Conservation (phyloP, 2,329 filamentous ascomycete genomes). For the Aspergillus pseudoviridinutans region DNA sequence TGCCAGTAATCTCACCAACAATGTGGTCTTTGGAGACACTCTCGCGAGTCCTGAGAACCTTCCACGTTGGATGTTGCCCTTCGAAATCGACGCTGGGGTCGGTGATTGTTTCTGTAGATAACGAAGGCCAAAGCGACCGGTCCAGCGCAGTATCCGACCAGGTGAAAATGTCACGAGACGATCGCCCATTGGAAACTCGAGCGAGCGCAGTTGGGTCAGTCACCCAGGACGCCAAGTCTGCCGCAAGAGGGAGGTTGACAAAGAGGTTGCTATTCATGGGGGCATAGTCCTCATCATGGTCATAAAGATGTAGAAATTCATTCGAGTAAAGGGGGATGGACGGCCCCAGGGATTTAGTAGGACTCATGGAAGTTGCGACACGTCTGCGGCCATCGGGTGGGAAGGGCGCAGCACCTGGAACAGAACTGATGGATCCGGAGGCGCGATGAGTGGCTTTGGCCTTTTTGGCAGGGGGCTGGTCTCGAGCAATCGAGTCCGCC, state of each 20-base stretch:
- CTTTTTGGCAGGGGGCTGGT: slow-evolving; percentile 66
- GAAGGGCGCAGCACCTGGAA: slow-evolving; percentile 61
- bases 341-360: slow-evolving; percentile 62
- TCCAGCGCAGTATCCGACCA: slow-evolving; percentile 54
- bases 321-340: slow-evolving; percentile 66
- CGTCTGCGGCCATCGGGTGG: slow-evolving; percentile 60
- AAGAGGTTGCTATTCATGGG: slow-evolving; percentile 71
- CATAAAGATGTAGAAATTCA: slow-evolving; percentile 72
- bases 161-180: slow-evolving; percentile 66
- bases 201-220: slow-evolving; percentile 67
- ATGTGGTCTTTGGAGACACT: slow-evolving; percentile 51
- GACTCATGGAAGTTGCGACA: slow-evolving; percentile 63
- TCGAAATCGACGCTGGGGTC: slow-evolving; percentile 47
- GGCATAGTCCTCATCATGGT: slow-evolving; percentile 55
- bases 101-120: slow-evolving; percentile 52
- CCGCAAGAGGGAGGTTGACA: slow-evolving; percentile 69
- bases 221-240: slow-evolving; percentile 73
- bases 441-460: slow-evolving; percentile 76
- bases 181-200: slow-evolving; percentile 61
- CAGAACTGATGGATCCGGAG: slow-evolving; percentile 70
- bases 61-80: slow-evolving; percentile 65
- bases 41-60: slow-evolving; percentile 51
- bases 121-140: slow-evolving; percentile 49
- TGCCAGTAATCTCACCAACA: slow-evolving; percentile 72
- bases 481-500: slow-evolving; percentile 51